A percentile compares a stretch with the other conserved stretches of the same genome.
Conservation (phyloP, 108 stramenopile genomes). For the Phaeodactylum tricornutum region DNA sequence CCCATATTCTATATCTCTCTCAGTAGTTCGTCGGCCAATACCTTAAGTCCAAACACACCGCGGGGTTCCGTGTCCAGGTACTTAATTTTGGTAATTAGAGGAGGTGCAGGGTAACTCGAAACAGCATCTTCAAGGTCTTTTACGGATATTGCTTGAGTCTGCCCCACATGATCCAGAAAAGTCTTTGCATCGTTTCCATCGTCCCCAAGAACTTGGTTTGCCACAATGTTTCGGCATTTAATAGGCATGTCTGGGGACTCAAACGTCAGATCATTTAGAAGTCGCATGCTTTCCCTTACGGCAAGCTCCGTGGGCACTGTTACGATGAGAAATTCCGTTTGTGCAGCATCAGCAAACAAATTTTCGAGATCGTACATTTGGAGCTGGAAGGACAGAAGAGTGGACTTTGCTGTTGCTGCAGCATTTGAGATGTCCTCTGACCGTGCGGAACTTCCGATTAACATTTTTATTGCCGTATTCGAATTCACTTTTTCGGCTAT, state of each 20-base stretch:
- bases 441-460: conserved; percentile 23
- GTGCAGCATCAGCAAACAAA: conserved; percentile 66
- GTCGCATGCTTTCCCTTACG: conserved; percentile 70
- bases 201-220: conserved; percentile 75
- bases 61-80: conserved; percentile 78
- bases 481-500: conserved; percentile 67
- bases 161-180: conserved; percentile 26
- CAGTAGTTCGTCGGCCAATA: conserved; percentile 47
- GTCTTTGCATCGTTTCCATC: conserved; percentile 33
- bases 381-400: conserved; percentile 69
- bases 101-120: conserved; percentile 17
- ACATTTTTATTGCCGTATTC: conserved; percentile 57
- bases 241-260: conserved; percentile 80
- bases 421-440: conserved; percentile 51
- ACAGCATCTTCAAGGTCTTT: conserved; percentile 22
- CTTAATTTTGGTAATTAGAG: conserved; percentile 45
- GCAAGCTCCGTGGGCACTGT: conserved; percentile 85
- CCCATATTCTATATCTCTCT: conserved; percentile 11
- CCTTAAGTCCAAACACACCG: conserved; percentile 79
- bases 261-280: conserved; percentile 83
- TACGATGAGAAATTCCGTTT: conserved; percentile 88
- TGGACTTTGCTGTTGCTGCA: conserved; percentile 52
- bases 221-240: conserved; percentile 74
- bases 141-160: conserved; percentile 26
- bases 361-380: conserved; percentile 88